These are phyloP conservation scores for Pythium volutum DNA, from an alignment of 352 stramenopile genomes.

Conservation along the genomic window DNA sequence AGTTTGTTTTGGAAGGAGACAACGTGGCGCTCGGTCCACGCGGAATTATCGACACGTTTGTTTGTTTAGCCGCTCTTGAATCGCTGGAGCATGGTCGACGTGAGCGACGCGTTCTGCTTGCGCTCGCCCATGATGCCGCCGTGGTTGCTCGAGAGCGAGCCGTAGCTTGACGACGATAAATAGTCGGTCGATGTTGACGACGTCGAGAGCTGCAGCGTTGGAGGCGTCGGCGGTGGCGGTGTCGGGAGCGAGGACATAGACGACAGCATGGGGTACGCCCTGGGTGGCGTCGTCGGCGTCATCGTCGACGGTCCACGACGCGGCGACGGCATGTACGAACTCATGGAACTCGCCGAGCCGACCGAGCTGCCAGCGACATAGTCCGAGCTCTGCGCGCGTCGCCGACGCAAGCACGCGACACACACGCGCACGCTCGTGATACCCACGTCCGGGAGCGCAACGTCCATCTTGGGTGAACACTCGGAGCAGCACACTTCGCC, in stretches of 20 bases:
- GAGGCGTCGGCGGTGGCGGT: neutral
- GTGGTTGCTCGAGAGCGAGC: slow-evolving; percentile 31
- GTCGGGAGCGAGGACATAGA: slow-evolving; percentile 6
- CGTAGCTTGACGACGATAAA: slow-evolving; percentile 46
- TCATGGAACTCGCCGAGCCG: neutral
- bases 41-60: neutral
- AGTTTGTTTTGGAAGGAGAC: too few species aligned
- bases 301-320: slow-evolving; percentile 4
- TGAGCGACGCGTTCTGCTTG: slow-evolving; percentile 45
- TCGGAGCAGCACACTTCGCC: slow-evolving; percentile 76
- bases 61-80: slow-evolving; percentile 38
- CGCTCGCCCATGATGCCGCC: slow-evolving; percentile 33
- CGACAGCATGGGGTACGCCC: neutral
- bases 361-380: slow-evolving; percentile 6
- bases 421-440: slow-evolving; percentile 71
- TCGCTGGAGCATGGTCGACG: slow-evolving; percentile 53
- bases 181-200: slow-evolving; percentile 39
- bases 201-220: slow-evolving; percentile 11
- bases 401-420: slow-evolving; percentile 47
- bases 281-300: slow-evolving; percentile 12
- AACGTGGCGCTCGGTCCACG: too few species aligned
- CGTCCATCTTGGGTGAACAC: slow-evolving; percentile 80
- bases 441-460: slow-evolving; percentile 58
- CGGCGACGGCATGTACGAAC: neutral
- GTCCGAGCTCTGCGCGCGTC: slow-evolving; percentile 46